A percentile compares a stretch with the other conserved stretches of the same genome.
phyloP scores from a whole-genome alignment of 106 monocot genomes.

The Chionographis japonica region DNA sequence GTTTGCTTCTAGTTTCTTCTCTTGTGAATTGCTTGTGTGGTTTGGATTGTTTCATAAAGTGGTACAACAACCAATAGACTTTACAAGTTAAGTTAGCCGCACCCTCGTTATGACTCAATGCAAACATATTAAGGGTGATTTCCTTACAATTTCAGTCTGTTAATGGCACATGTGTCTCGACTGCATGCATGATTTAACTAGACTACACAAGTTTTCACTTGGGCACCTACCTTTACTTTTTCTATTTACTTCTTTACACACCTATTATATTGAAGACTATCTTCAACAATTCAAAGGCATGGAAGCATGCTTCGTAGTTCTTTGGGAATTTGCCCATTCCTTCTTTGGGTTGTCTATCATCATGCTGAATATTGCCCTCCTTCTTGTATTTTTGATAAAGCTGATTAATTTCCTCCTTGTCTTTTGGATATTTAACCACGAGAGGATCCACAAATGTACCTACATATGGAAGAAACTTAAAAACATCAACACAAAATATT shows the following conservation, averaged over 20 bases:
- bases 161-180: too few species aligned
- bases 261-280: neutral
- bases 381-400: neutral
- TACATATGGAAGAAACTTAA: neutral
- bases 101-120: neutral
- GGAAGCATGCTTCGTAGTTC: conserved; percentile 6
- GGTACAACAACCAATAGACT: too few species aligned
- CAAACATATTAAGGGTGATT: neutral
- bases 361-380: neutral
- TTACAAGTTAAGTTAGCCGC: too few species aligned
- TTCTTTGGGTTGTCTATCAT: neutral
- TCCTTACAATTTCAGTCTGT: neutral
- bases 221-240: too few species aligned
- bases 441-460: conserved; percentile 10
- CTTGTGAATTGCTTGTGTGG: too few species aligned
- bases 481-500: too few species aligned
- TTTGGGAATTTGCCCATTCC: neutral
- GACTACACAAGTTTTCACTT: too few species aligned
- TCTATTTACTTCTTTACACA: neutral
- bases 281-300: neutral
- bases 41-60: too few species aligned
- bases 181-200: too few species aligned
- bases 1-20: too few species aligned
- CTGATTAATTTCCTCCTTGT: too few species aligned
- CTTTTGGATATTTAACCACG: neutral